These are phyloP conservation scores for Purshia tridentata DNA, from an alignment of 306 rosid species.

Conservation along the genomic window DNA sequence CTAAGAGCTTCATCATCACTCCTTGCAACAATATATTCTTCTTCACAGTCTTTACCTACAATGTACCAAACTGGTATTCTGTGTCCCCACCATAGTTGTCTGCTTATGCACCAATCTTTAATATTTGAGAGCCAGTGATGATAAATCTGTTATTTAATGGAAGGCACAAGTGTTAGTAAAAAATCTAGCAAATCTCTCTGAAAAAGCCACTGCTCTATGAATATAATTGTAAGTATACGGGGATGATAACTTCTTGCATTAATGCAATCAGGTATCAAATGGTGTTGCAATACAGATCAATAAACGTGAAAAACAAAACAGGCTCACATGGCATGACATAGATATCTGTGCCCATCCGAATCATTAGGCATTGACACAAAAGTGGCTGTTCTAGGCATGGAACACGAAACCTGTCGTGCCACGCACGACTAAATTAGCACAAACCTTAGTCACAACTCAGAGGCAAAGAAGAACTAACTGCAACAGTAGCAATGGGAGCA, in stretches of 20 bases:
- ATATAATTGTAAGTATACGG: neutral
- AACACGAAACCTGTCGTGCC: too few species aligned
- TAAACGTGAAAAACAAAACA: neutral
- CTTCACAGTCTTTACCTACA: conserved; percentile 78
- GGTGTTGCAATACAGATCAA: neutral
- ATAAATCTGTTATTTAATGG: conserved; percentile 64
- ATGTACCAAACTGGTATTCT: conserved; percentile 96
- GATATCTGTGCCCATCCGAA: neutral
- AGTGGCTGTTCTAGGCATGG: too few species aligned
- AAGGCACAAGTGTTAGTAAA: conserved; percentile 17
- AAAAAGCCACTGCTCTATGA: neutral
- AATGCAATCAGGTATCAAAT: neutral
- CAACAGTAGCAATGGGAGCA: too few species aligned
- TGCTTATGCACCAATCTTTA: conserved; percentile 99
- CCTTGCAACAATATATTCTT: conserved; percentile 91
- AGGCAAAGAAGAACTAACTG: too few species aligned
- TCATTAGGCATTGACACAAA: too few species aligned
- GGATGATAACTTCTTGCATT: neutral
- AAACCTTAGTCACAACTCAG: too few species aligned
- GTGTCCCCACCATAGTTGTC: conserved; percentile 99
- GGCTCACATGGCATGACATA: neutral
- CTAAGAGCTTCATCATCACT: conserved; percentile 70
- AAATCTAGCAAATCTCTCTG: neutral
- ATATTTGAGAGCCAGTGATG: conserved; percentile 95
- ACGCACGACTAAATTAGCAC: too few species aligned